phyloP scores from a whole-genome alignment of 345 rosid species.

The Clarkia xantiana region DNA sequence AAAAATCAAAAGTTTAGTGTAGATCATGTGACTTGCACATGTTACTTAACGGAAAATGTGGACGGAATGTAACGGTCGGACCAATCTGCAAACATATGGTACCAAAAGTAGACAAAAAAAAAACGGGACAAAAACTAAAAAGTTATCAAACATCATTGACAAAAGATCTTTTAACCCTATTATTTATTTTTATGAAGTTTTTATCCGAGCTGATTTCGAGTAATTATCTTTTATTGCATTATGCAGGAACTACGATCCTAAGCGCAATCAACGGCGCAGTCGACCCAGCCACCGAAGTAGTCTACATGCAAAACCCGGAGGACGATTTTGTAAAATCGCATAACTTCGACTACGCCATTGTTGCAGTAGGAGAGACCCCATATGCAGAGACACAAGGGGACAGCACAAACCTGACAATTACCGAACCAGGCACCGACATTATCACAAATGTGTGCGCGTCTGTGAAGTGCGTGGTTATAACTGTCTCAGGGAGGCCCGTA shows the following conservation, averaged over 20 bases:
- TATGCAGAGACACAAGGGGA: slow-evolving; percentile 68
- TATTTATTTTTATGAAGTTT: no score
- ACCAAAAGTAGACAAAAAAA: no score
- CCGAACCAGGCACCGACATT: slow-evolving; percentile 34
- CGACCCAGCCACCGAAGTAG: slow-evolving; percentile 26
- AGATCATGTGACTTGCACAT: no score
- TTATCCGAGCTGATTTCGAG: no score
- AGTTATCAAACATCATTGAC: no score
- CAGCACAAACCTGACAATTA: slow-evolving; percentile 44
- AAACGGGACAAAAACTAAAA: no score
- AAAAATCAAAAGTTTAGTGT: no score
- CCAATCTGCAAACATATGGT: no score
- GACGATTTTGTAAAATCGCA: slow-evolving; percentile 22
- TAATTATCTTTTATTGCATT: no score
- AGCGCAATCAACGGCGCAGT: slow-evolving; percentile 39
- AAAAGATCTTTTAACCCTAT: no score
- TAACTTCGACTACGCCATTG: slow-evolving; percentile 43
- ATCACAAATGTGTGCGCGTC: slow-evolving; percentile 40
- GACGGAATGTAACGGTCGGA: no score
- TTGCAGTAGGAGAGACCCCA: slow-evolving; percentile 60
- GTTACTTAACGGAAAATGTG: no score
- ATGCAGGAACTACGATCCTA: slow-evolving; percentile 58
- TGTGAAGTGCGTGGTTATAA: slow-evolving; percentile 46
- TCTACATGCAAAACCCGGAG: slow-evolving; percentile 35
- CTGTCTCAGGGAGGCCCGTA: slow-evolving; percentile 57